Evolutionary conservation across 2,329 filamentous ascomycete species (phyloP), one percentile per base, ranked within the genome.

Genomic region (Periconia sp.): DNA sequence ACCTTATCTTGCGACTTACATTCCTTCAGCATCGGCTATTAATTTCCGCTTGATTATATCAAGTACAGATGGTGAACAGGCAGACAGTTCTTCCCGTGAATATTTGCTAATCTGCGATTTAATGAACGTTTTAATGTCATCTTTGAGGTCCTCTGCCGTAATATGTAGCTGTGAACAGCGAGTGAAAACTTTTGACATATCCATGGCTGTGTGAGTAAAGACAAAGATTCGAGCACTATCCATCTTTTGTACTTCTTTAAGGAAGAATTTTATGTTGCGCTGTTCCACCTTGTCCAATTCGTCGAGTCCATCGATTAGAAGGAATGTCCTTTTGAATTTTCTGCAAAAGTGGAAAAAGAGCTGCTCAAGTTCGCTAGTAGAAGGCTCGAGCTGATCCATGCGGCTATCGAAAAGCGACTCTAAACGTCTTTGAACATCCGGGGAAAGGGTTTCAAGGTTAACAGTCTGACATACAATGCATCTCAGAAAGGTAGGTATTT

Each of bases 291-390:
- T 29, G 33, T 43, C 26, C 16, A 23, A 42, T 48, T 56, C 53
- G 30, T 56, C 50, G 32, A 56, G 53, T 46, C 53, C 53, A 31
- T 56, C 53, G n/a, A 56, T 52, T 15, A 56, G 41, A 13, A 56
- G 33, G 29, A 52, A 54, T 32, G 23, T 30, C 5, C 32, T 45
- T 41, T 52, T 50, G 25, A 47, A 50, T 37, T 43, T 38, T 12
- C 30, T 16, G 39, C 26, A 49, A 24, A 42, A 43, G 25, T 52
- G 13, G 9, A 52, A 17, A 46, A 49, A 43, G 12, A 49, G 33
- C 19, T 50, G n/a, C 30, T 44, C 33, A 21, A 52, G 46, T 38
- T 52, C 43, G 33, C 33, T 43, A 23, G 33, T 46, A 22, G 40
- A 11, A 16, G 52, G 52, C 23, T 52, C 46, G n/a, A 24, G 21